Percentiles rank a stretch among this genome's conserved stretches.
Evolutionary conservation across 2,329 filamentous ascomycete species (phyloP).

Genomic region (Penicillium brevicompactum): DNA sequence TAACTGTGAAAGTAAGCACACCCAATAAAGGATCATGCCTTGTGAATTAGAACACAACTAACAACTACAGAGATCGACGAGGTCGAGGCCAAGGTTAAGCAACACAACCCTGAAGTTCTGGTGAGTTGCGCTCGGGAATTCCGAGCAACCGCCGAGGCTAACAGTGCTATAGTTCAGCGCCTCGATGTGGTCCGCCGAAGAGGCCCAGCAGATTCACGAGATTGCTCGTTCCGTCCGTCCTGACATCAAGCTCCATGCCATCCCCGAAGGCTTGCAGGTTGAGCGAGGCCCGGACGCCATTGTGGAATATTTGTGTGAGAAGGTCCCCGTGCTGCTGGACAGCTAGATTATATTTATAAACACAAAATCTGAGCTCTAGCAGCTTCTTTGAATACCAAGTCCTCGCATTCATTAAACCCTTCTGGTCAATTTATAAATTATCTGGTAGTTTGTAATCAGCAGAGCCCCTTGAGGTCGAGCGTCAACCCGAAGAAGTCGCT

Average conservation of each 20-base stretch:
- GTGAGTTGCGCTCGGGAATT: constrained; percentile 40
- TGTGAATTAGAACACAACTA: neutral
- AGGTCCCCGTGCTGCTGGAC: constrained; percentile 43
- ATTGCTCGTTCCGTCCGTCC: constrained; percentile 41
- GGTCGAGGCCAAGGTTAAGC: constrained; percentile 56
- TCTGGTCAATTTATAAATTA: neutral
- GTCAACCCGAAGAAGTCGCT: neutral
- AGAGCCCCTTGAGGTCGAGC: neutral
- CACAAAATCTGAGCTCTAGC: neutral
- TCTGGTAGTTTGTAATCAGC: too few relatives aligned
- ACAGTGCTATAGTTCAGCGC: constrained; percentile 57
- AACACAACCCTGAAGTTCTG: constrained; percentile 57
- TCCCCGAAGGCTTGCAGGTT: constrained; percentile 46
- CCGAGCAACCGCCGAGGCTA: constrained; percentile 11
- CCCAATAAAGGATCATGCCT: too few relatives aligned
- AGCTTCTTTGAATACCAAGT: too few relatives aligned
- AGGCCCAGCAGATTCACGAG: constrained; percentile 41
- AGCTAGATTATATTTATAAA: constrained; percentile 16
- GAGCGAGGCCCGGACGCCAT: constrained; percentile 46
- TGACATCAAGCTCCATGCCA: constrained; percentile 46
- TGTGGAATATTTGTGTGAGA: constrained; percentile 45
- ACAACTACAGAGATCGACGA: constrained; percentile 51
- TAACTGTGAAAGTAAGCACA: constrained; percentile 61
- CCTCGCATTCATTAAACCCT: neutral
- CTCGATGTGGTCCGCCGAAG: constrained; percentile 57